These are phyloP conservation scores for Yamadazyma kanchanaburiensis DNA, from an alignment of 1,139 yeast species.

Conservation along the genomic window DNA sequence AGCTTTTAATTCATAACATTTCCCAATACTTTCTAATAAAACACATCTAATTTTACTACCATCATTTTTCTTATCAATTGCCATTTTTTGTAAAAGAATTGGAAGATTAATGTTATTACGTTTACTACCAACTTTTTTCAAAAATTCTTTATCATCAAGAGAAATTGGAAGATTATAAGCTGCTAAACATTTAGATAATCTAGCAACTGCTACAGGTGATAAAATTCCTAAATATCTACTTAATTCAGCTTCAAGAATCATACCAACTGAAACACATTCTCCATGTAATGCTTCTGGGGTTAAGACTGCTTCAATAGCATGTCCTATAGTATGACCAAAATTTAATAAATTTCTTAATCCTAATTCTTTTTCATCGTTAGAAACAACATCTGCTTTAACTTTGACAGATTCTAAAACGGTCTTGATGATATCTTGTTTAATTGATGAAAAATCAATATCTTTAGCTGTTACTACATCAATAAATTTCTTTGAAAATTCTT, in stretches of 20 bases:
- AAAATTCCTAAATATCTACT: conserved; percentile 85
- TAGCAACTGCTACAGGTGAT: conserved; percentile 91
- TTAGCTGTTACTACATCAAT: conserved; percentile 51
- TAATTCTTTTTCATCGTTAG: conserved; percentile 93
- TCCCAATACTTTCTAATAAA: conserved; percentile 77
- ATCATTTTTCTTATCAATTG: conserved; percentile 94
- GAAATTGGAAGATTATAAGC: conserved; percentile 86
- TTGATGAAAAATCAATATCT: conserved; percentile 56
- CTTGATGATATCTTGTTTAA: conserved; percentile 70
- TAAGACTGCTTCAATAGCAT: conserved; percentile 93
- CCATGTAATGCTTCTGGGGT: conserved; percentile 98
- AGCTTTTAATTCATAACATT: conserved; percentile 85
- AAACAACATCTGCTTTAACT: conserved; percentile 93
- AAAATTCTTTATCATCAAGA: conserved; percentile 62
- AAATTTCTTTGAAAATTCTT: conserved; percentile 66
- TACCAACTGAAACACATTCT: conserved; percentile 95
- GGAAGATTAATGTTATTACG: conserved; percentile 65
- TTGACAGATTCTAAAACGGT: conserved; percentile 82
- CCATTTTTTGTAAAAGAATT: conserved; percentile 74
- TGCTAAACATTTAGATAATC: conserved; percentile 75
- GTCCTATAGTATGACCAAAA: conserved; percentile 98
- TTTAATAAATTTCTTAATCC: conserved; percentile 88
- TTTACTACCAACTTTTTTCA: conserved; percentile 66
- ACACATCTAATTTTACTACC: conserved; percentile 89
- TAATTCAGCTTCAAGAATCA: conserved; percentile 91